phyloP scores from a whole-genome alignment of 495 filamentous ascomycete species.

The Penicillium herquei region DNA sequence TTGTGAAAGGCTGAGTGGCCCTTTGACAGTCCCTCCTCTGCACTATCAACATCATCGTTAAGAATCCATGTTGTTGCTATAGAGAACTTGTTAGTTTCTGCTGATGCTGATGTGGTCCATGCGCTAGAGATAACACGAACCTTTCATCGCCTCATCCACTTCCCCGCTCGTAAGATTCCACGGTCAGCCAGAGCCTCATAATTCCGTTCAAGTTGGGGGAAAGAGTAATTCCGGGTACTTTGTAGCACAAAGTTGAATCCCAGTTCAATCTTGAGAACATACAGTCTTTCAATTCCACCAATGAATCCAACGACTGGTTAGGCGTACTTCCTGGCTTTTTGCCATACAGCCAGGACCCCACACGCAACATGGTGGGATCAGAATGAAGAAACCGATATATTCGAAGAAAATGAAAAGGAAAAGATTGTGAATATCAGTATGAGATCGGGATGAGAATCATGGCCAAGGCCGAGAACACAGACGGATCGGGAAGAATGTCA shows the following conservation, averaged over 20 bases:
- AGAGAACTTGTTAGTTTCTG: neutral
- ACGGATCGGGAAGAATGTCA: conserved; percentile 34
- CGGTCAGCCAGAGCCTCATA: conserved; percentile 15
- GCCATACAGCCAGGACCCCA: conserved; percentile 58
- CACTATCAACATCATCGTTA: conserved; percentile 88
- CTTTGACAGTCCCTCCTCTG: conserved; percentile 69
- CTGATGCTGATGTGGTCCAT: neutral
- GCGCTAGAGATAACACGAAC: conserved; percentile 30
- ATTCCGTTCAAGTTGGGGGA: no score
- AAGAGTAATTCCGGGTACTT: no score
- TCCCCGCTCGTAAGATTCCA: conserved; percentile 7
- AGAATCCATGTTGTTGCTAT: conserved; percentile 69
- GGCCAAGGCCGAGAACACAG: conserved; percentile 2
- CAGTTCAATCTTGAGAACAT: conserved; percentile 22
- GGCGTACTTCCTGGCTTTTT: conserved; percentile 50
- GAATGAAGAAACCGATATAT: no score
- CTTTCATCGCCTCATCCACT: conserved; percentile 66
- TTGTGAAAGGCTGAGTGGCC: conserved; percentile 88
- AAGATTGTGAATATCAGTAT: neutral
- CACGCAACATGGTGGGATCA: conserved; percentile 35
- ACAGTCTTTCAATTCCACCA: conserved; percentile 61
- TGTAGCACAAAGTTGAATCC: neutral
- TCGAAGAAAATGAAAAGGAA: neutral
- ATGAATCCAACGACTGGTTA: conserved; percentile 53
- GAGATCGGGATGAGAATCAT: neutral